Conservation (phyloP, 441 rosid genomes). For the Populus trichocarpa region DNA sequence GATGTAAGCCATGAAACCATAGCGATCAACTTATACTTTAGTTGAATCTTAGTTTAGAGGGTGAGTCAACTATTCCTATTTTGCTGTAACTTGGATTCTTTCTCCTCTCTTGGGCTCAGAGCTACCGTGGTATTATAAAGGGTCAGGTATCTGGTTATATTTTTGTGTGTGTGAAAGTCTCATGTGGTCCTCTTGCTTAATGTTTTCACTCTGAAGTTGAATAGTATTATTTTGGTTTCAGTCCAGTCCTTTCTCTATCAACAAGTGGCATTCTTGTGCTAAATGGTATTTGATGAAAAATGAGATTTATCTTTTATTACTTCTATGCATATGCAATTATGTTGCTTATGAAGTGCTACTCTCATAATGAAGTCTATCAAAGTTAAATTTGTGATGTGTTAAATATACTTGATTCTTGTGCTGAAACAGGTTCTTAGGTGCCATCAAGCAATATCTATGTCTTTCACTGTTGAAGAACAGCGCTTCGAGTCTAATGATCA, state of each 20-base stretch:
- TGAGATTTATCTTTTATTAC: not conserved
- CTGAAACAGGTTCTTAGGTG: conserved; percentile 87
- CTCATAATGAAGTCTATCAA: not conserved
- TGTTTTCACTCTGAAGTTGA: not conserved
- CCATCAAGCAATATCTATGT: conserved; percentile 94
- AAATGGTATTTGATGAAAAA: not conserved
- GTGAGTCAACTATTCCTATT: not conserved
- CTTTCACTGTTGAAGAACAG: conserved; percentile 93
- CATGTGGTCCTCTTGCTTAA: not conserved
- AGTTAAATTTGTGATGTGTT: conserved; percentile 11
- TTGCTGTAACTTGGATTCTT: not conserved
- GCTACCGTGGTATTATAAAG: not conserved
- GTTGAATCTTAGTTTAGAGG: not conserved
- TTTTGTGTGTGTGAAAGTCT: not conserved
- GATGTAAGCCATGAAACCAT: not conserved
- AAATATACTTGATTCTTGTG: conserved; percentile 22
- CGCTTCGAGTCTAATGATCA: conserved; percentile 88
- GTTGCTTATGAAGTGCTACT: not conserved
- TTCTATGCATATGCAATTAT: not conserved
- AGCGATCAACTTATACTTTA: not conserved
- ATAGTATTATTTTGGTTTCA: not conserved
- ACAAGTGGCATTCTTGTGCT: not conserved
- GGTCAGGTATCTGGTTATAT: not conserved
- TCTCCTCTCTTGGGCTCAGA: not conserved
- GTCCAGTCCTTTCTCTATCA: not conserved